These are phyloP conservation scores for Amanita muscaria DNA, from an alignment of 768 basidiomycete species.

Conservation along the genomic window DNA sequence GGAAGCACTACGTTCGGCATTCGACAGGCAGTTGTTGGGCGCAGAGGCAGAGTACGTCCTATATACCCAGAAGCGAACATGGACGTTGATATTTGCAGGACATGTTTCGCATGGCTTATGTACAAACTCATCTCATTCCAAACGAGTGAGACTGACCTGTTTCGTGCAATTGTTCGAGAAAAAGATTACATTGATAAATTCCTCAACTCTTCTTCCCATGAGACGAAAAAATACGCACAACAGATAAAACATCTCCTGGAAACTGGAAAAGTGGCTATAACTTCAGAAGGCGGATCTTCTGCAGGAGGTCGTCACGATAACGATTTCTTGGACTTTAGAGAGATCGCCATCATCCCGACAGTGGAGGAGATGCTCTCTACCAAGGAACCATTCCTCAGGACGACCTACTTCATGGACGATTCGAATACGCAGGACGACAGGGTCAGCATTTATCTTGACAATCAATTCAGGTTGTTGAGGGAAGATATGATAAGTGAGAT, in stretches of 20 bases:
- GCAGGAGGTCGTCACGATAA: constrained; percentile 69
- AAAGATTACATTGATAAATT: constrained; percentile 18
- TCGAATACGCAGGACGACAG: constrained; percentile 28
- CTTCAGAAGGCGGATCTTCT: constrained; percentile 17
- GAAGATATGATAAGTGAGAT: constrained; percentile 57
- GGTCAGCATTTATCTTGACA: constrained; percentile 46
- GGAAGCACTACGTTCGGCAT: constrained; percentile 25
- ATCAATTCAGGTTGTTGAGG: constrained; percentile 55
- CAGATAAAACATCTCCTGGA: constrained; percentile 22
- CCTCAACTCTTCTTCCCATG: constrained; percentile 17
- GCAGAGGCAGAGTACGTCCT: constrained; percentile 4
- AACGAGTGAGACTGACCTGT: constrained; percentile 17
- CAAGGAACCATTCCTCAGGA: constrained; percentile 40
- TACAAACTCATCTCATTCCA: constrained; percentile 23
- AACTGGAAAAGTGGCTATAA: constrained; percentile 16
- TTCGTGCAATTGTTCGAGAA: constrained; percentile 24
- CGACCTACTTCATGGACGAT: constrained; percentile 34
- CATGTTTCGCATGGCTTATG: constrained; percentile 28
- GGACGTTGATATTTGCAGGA: constrained; percentile 14
- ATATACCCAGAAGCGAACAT: not conserved
- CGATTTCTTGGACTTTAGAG: constrained; percentile 50
- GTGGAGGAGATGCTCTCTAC: constrained; percentile 43
- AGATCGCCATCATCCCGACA: constrained; percentile 57
- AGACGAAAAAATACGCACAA: constrained; percentile 15
- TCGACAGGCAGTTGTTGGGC: constrained; percentile 19